Base-by-base conservation (phyloP, 176 grass and related monocot genomes). In the Musa itinerans region DNA sequence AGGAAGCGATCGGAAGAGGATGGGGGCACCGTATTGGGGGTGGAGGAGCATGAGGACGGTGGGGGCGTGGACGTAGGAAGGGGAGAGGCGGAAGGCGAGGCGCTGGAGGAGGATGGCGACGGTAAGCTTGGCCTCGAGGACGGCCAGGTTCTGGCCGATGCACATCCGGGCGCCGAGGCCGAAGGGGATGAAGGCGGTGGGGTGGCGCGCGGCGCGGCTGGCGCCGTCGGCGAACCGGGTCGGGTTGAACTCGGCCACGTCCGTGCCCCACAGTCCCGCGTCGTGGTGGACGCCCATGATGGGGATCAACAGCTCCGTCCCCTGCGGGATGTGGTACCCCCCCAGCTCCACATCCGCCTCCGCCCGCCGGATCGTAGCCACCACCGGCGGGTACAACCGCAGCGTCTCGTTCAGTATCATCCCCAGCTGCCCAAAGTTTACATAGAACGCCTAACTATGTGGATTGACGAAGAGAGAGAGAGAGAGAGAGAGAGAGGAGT, bases 231-330 rank as follows among this genome's bases (percentile, higher is more conserved):
- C 77, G 50, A 99, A 99, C 74, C 95, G 84, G 1, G 75, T 83
- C n/a, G 95, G 95, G 83, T 94, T 94, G 95, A 99, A 99, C 82
- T 84, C 83, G 75, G 84, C 77, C 64, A 85, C 95, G 81, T 99
- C 95, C 0, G 90, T 9, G 0, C 95, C 95, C 95, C 95, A 99
- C 74, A 93, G 86, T 22, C 77, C 63, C 15, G 78, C 58, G 78
- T 99, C 90, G 86, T 99, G 95, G 84, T 99, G 95, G 77, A 99
- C 88, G 54, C 88, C 90, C 95, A 99, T 94, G 83, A 99, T 99
- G 51, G 95, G 95, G 78, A 99, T 92, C 34, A 99, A 82, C 73
- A 99, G 77, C 75, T 99, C 95, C 43, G 95, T 94, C 82, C 80
- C 91, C 0, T 84, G 86, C 3, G 95, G 95, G 86, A 99, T 91